Base-by-base conservation (phyloP, 495 filamentous ascomycete genomes). In the Rusavskia elegans region DNA sequence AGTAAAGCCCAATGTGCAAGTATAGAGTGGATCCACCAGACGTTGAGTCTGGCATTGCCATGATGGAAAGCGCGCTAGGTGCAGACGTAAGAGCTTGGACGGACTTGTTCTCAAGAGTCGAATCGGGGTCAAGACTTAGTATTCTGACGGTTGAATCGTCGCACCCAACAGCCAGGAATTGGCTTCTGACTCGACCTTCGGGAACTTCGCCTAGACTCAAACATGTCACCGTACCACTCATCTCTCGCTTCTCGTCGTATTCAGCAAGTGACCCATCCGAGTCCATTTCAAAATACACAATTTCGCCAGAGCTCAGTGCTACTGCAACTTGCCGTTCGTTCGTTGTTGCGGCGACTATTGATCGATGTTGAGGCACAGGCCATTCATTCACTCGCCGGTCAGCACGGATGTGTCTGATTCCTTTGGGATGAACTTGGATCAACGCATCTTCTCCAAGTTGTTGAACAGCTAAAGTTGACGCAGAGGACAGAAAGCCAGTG, bases 221-320 rank as follows among this genome's bases (percentile, higher is more conserved):
- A 48, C 84, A 90, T 16, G 88, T 96, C 19, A 99, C 87, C 0
- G 88, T 94, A n/a, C 87, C 88, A 50, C 83, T 87, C 87, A 97
- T 94, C 61, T 93, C 84, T 55, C 85, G 85, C 66, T 90, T 88
- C 56, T 97, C 90, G 49, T 97, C 88, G 56, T 95, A 94, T 66
- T 97, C 90, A 29, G 88, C 87, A 14, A 99, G 71, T 6, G 82
- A 81, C 10, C 88, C 89, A 68, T 97, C 89, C 2, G 78, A 74
- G 62, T 94, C 93, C 82, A 94, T 86, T 65, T 96, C 93, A 57
- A 99, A 99, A 61, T 96, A 97, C 19, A 92, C 86, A 51, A 99
- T 92, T 63, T 99, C 92, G 11, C 89, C 87, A 14, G 88, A 95
- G 60, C 88, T 95, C 36, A 99, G 68, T 16, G 90, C 92, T 39